Base-by-base conservation (phyloP, 352 stramenopile genomes). In the Phytophthora europaea region DNA sequence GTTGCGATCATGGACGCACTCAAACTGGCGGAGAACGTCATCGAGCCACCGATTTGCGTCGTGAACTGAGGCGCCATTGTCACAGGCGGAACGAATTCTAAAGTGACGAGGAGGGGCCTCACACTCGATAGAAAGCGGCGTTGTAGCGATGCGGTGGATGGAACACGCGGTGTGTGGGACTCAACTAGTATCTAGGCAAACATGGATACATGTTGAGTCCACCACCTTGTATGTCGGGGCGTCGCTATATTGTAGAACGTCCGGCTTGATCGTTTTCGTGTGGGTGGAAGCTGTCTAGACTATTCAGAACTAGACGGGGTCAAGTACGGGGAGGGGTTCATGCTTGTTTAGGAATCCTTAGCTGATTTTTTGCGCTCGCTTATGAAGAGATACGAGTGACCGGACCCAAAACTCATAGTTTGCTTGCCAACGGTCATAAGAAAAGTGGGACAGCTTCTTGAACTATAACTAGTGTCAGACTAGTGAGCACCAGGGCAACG, bases 11-110 rank as follows among this genome's bases (percentile, higher is more conserved):
- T 50, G 6, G 54, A 65, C 26, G 72, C 66, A 33, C 66, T 78
- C 26, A 78, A 63, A 23, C 60, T 78, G n/a, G 67, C 72, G 2
- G 67, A 72, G 18, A 78, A 78, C 2, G 72, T 78, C 72, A 78
- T 78, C 7, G 71, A 72, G 1, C 70, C 66, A 9, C 47, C 53
- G 18, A 75, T 50, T 40, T 78, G 72, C 8, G 67, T 71, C 20
- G 59, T 59, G 52, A 75, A 78, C 47, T 74, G 65, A 1, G 65
- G 66, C 6, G 71, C 45, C 65, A 75, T 78, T 58, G 60, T 33
- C 20, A 4, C 61, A 1, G 31, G n/a, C 3, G 22, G 23, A 47
- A 50, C 8, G 23, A 70, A 61, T 52, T 54, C 8, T 5, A 13
- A 65, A 76, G 51, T 75, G 68, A 52, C 40, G 50, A 54, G 22